Conservation (phyloP, 73 alveolate genomes). For the Paramecium biaurelia region DNA sequence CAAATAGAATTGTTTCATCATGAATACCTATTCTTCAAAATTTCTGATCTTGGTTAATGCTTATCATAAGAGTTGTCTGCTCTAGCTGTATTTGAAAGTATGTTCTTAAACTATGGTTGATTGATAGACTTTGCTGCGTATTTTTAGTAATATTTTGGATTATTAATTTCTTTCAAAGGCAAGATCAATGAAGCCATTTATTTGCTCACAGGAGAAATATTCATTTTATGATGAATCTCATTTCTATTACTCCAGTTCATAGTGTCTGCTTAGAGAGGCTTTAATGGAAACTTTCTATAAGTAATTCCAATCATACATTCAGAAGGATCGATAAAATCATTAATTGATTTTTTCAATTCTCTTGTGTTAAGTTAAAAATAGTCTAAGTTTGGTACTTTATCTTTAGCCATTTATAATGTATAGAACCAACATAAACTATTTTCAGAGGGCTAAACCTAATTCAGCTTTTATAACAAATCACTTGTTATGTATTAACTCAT, state of each 20-base stretch:
- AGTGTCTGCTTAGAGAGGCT: not conserved
- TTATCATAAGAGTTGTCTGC: not conserved
- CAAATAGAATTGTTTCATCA: not conserved
- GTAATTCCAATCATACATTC: constrained; percentile 5
- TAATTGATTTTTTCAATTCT: not conserved
- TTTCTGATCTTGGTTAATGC: not conserved
- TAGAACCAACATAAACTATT: constrained; percentile 41
- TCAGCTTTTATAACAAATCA: not conserved
- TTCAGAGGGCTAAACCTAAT: not conserved
- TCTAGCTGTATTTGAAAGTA: not conserved
- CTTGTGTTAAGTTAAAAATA: not conserved
- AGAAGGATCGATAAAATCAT: constrained; percentile 7
- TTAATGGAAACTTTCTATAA: not conserved
- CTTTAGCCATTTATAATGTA: constrained; percentile 26
- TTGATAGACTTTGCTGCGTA: not conserved
- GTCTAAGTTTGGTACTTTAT: not conserved
- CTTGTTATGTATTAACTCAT: not conserved
- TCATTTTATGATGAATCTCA: not conserved
- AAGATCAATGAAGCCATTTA: not conserved
- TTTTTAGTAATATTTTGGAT: not conserved
- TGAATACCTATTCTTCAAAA: not conserved
- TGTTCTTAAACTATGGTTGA: not conserved
- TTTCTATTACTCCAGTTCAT: not conserved
- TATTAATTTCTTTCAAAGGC: not conserved
- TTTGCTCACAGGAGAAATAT: not conserved